Evolutionary conservation across 1,284 basidiomycete genomes (phyloP), one percentile per base, ranked within the genome.

Genomic region (Boletus holoroseus): DNA sequence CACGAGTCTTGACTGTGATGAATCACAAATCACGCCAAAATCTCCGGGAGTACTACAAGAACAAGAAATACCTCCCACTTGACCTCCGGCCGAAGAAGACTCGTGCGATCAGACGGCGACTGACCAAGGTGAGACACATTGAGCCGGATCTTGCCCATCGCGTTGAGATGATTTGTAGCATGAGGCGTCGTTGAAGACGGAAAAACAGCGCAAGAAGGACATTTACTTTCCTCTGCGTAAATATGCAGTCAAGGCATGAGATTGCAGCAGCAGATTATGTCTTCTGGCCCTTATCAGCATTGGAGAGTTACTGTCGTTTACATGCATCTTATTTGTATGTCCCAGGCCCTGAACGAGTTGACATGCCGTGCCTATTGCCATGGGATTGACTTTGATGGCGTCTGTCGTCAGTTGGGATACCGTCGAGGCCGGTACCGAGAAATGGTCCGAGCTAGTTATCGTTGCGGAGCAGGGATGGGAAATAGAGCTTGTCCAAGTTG

Each of bases 41-140:
- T 77, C 84, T 98, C 62, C 91, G 92, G 58, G 94, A 98, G 75
- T 92, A 88, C 79, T 98, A 98, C 90, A 95, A 94, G 81, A 77
- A 79, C 73, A 97, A 98, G 87, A 96, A 94, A 73, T 91, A 91
- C 78, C 76, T 90, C 58, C 96, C 96, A 61, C 92, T 99, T 61
- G 96, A 99, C 79, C 88, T 99, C 69, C 93, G 96, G 61, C 73
- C 85, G 63, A 99, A 99, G 90, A 94, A 90, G 86, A 99, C 96
- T 60, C 91, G 96, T 64, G 96, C 96, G 54, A 97, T 99, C 81
- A 85, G 96, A 69, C 83, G 95, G 75, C 85, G 92, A 72, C 75
- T 99, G 73, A 94, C 92, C 66, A 86, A 88, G 79, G 91, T 91
- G 54, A 52, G 82, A 55, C 16, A 37, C 24, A 18, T 35, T 15